Conservation (phyloP, 129 eudicot genomes). For the Pseudognaphalium luteoalbum region DNA sequence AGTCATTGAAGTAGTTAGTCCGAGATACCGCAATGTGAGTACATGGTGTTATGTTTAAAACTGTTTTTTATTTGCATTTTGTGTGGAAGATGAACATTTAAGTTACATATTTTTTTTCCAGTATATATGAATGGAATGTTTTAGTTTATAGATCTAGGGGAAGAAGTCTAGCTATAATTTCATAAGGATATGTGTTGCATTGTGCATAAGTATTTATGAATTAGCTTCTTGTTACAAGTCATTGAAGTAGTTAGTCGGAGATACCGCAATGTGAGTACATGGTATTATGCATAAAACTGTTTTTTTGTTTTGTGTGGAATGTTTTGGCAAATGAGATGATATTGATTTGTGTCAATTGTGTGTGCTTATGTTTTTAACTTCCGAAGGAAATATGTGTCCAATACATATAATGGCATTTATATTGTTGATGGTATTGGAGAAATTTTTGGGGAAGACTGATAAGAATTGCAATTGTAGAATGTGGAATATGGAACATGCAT, state of each 20-base stretch:
- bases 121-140: too few species aligned
- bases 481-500: constrained; percentile 1
- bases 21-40: too few species aligned
- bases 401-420: neutral
- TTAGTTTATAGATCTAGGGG: neutral
- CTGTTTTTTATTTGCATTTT: too few species aligned
- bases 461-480: neutral
- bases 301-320: constrained; percentile 3
- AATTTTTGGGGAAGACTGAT: neutral
- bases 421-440: neutral
- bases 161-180: neutral
- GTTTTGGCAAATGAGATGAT: neutral
- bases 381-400: constrained; percentile 5
- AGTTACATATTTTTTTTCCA: neutral
- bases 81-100: neutral
- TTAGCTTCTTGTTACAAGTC: neutral
- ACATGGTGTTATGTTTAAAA: too few species aligned
- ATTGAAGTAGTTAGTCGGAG: neutral
- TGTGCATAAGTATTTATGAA: neutral
- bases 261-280: neutral
- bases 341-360: constrained; percentile 13
- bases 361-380: neutral
- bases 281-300: neutral
- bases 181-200: neutral
- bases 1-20: neutral